Percentiles rank a stretch among this genome's conserved stretches.
These are phyloP conservation scores for Cucurbita maxima DNA, from an alignment of 306 rosid species.

Conservation along the genomic window DNA sequence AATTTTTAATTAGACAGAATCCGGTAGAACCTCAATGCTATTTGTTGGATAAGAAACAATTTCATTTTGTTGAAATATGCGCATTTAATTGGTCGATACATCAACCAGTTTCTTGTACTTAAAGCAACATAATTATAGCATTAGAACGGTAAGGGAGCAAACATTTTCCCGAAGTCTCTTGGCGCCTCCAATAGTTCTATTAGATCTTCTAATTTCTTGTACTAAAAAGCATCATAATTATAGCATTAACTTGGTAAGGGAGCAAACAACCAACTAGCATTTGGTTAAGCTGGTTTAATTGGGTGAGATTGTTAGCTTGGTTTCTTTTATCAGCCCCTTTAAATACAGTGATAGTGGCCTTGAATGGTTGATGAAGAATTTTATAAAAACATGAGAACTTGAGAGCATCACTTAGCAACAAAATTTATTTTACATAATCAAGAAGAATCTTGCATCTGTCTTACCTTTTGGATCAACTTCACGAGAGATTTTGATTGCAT, in stretches of 20 bases:
- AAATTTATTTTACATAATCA: neutral
- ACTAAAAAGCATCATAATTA: neutral
- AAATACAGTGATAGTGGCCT: neutral
- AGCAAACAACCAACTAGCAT: too few species aligned
- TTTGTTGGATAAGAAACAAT: neutral
- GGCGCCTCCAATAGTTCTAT: neutral
- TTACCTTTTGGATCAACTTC: conserved; percentile 37
- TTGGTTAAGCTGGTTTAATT: too few species aligned
- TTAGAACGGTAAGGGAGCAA: too few species aligned
- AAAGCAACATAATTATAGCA: neutral
- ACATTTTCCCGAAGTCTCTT: neutral
- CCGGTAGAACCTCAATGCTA: neutral
- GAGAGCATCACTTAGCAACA: neutral
- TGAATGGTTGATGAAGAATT: neutral
- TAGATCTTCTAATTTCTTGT: neutral
- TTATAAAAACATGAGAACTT: neutral
- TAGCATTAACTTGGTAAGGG: neutral
- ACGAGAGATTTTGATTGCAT: conserved; percentile 32
- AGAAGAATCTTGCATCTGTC: neutral
- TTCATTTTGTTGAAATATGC: neutral
- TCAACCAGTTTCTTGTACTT: neutral
- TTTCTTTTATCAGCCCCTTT: neutral
- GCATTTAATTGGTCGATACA: too few species aligned
- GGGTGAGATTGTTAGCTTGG: neutral
- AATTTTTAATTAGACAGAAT: neutral